Evolutionary conservation across 2,329 filamentous ascomycete species (phyloP).

Genomic region (Pseudogymnoascus sp.): DNA sequence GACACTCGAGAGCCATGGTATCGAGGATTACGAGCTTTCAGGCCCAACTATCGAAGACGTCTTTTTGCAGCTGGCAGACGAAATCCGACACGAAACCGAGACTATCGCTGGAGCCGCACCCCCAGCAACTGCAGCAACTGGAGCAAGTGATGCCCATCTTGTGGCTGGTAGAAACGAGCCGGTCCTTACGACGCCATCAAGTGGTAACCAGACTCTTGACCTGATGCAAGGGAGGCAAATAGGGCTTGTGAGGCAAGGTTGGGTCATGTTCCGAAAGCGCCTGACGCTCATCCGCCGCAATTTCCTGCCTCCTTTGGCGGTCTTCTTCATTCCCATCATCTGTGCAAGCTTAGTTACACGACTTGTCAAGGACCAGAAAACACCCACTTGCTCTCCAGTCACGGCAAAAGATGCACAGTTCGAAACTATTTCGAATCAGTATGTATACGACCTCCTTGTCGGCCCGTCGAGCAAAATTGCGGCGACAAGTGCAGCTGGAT

Average conservation of each 20-base stretch:
- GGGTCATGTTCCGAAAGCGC: constrained; percentile 70
- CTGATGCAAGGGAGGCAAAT: constrained; percentile 63
- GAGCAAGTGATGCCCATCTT: constrained; percentile 10
- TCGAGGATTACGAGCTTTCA: constrained; percentile 74
- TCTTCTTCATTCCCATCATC: constrained; percentile 68
- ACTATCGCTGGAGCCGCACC: constrained; percentile 12
- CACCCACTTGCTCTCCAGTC: constrained; percentile 43
- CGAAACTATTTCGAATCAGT: constrained; percentile 19
- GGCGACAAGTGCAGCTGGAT: constrained; percentile 14
- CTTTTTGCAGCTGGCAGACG: constrained; percentile 77
- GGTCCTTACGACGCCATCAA: neutral
- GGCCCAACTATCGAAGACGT: constrained; percentile 91
- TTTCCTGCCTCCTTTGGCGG: constrained; percentile 65
- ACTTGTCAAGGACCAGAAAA: constrained; percentile 53
- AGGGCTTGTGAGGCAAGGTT: constrained; percentile 59
- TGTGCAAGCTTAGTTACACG: constrained; percentile 72
- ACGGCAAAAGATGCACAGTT: constrained; percentile 36
- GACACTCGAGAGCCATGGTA: constrained; percentile 54
- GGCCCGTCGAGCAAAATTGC: constrained; percentile 35
- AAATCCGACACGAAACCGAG: constrained; percentile 50
- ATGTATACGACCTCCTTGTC: constrained; percentile 26
- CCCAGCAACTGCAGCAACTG: constrained; percentile 15
- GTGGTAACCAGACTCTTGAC: constrained; percentile 30
- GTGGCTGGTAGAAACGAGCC: constrained; percentile 10
- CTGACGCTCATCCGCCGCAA: constrained; percentile 70